Evolutionary conservation across 768 basidiomycete genomes (phyloP), one percentile per base, ranked within the genome.

Genomic region (Postia placenta): DNA sequence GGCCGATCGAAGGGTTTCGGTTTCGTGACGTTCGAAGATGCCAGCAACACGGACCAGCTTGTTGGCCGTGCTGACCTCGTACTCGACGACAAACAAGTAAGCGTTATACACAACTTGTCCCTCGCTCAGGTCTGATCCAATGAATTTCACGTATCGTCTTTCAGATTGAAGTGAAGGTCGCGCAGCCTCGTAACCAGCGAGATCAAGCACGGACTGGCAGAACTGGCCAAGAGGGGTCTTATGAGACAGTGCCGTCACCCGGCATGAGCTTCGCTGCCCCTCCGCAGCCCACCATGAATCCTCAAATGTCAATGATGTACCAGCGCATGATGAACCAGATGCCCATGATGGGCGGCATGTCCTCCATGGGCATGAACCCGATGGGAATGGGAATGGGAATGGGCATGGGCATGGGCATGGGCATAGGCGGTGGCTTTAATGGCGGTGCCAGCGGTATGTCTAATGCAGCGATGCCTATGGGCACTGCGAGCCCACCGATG

Each of bases 1-100:
- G 86, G 87, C 20, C 71, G 92, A 42, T 92, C 88, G 69, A 94
- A 97, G 68, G 95, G 95, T 6, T 98, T 98, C 57, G 95, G 93
- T 0, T 98, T 98, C 63, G 88, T 97, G 23, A 94, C 91, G 0
- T 94, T 95, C 60, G 87, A 92, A 63, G 87, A 91, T 53, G 84
- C 86, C 22, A 82, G 85, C 55, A 88, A 93, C 28, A 86, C 90
- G 44, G 85, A 85, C 24, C 57, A 58, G 45, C 85, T 92, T 65
- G 80, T 98, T 48, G 86, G 84, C 1, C 84, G 86, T 41, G 85
- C 86, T 1, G 87, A 87, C 54, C 73, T 96, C 20, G 85, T 90
- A 56, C 85, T 96, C 50, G 93, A 96, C 58, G 94, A 93, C 17
- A 95, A 95, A 73, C 69, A 88, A 64, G 94, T 95, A 57, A 52